These are phyloP conservation scores for Talaromyces sp. DNA, from an alignment of 2,329 filamentous ascomycete species.

Conservation along the genomic window DNA sequence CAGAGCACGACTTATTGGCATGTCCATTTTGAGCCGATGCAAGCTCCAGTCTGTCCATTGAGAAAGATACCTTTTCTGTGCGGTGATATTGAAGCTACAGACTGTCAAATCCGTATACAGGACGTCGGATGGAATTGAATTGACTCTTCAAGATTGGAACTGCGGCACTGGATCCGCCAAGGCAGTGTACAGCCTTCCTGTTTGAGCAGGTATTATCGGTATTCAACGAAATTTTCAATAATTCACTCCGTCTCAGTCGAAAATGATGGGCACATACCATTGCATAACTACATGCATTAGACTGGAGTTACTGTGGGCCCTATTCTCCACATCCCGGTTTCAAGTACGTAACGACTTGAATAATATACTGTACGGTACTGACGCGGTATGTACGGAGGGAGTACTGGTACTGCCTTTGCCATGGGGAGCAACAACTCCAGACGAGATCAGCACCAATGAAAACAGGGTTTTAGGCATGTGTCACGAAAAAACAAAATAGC, in stretches of 20 bases:
- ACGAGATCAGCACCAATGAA: neutral
- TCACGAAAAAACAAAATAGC: neutral
- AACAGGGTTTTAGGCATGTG: neutral
- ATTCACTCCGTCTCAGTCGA: neutral
- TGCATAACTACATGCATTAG: neutral
- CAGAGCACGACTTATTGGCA: neutral
- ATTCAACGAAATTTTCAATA: neutral
- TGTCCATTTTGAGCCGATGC: neutral
- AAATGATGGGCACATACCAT: neutral
- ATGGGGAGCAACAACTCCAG: neutral
- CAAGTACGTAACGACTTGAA: neutral
- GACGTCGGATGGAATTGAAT: neutral
- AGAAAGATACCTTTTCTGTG: neutral
- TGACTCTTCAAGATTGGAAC: neutral
- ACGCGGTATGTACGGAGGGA: neutral
- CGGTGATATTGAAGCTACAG: neutral
- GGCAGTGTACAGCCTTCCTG: too few species aligned
- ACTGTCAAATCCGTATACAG: neutral
- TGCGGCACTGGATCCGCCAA: neutral
- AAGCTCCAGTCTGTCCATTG: neutral
- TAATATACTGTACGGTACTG: neutral
- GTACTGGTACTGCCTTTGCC: too few species aligned
- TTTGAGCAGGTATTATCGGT: too few species aligned
- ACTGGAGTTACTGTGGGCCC: neutral
- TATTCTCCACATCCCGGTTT: too few species aligned